phyloP scores from a whole-genome alignment of 768 basidiomycete species.

The Russula dissimulans region DNA sequence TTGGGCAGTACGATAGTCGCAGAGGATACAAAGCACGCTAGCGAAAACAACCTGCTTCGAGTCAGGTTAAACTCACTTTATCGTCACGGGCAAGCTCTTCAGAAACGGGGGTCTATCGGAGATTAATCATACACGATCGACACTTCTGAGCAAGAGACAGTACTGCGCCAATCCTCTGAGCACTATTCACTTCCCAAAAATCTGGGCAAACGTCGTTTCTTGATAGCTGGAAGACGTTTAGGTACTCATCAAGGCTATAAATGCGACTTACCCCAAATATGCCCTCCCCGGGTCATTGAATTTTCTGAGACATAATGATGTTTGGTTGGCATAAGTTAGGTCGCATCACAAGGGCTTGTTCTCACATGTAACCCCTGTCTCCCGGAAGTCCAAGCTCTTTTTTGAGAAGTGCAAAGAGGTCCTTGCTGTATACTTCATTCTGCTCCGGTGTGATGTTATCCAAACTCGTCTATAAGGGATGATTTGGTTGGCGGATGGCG shows the following conservation, averaged over 20 bases:
- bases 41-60: too few relatives aligned
- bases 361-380: conserved; percentile 55
- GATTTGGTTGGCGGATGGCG: not conserved
- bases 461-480: conserved; percentile 40
- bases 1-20: too few relatives aligned
- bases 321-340: not conserved
- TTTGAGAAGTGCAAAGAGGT: conserved; percentile 45
- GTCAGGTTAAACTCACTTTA: too few relatives aligned
- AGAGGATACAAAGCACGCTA: too few relatives aligned
- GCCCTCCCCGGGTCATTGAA: conserved; percentile 48
- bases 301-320: conserved; percentile 23
- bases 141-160: too few relatives aligned
- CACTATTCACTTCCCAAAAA: conserved; percentile 26
- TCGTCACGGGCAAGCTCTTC: too few relatives aligned
- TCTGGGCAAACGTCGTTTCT: conserved; percentile 39
- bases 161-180: too few relatives aligned
- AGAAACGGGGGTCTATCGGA: not conserved
- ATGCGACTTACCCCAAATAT: conserved; percentile 37
- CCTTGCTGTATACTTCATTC: conserved; percentile 47
- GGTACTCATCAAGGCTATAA: not conserved
- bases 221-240: conserved; percentile 28
- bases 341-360: not conserved
- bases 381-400: conserved; percentile 41
- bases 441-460: conserved; percentile 41
- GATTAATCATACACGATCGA: not conserved